Conservation (phyloP, 805 yeast genomes). For the Diddensiella transvaalensis region DNA sequence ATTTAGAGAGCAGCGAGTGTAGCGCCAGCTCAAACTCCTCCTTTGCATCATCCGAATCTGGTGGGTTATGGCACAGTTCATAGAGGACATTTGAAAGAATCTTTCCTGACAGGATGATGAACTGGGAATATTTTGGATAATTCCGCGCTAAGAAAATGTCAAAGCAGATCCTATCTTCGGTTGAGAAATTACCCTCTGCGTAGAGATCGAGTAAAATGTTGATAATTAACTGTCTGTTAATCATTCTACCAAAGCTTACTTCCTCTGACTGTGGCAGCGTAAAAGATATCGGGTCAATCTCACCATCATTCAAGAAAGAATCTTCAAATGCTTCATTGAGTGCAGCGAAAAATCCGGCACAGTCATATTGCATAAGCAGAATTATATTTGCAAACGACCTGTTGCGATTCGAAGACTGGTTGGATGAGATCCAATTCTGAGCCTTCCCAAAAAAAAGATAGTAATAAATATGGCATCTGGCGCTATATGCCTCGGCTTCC, state of each 20-base stretch:
- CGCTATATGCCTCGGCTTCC: slow-evolving; percentile 33
- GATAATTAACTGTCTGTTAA: slow-evolving; percentile 73
- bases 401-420: not conserved
- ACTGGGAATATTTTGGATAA: slow-evolving; percentile 81
- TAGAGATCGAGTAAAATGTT: slow-evolving; percentile 65
- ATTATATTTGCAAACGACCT: slow-evolving; percentile 66
- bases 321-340: slow-evolving; percentile 85
- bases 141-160: slow-evolving; percentile 76
- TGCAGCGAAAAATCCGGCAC: slow-evolving; percentile 59
- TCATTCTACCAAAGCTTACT: slow-evolving; percentile 29
- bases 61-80: slow-evolving; percentile 42
- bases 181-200: slow-evolving; percentile 36
- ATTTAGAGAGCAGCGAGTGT: slow-evolving; percentile 63
- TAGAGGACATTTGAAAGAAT: slow-evolving; percentile 47
- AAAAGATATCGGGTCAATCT: slow-evolving; percentile 11
- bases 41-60: slow-evolving; percentile 29
- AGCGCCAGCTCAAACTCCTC: slow-evolving; percentile 74
- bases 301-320: slow-evolving; percentile 57
- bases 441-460: slow-evolving; percentile 54
- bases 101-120: slow-evolving; percentile 65
- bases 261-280: slow-evolving; percentile 12
- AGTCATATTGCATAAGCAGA: slow-evolving; percentile 50
- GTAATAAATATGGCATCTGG: slow-evolving; percentile 52
- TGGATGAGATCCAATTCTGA: slow-evolving; percentile 33
- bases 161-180: slow-evolving; percentile 28